Evolutionary conservation across 495 filamentous ascomycete species (phyloP).

Genomic region (Amniculicola lignicola): DNA sequence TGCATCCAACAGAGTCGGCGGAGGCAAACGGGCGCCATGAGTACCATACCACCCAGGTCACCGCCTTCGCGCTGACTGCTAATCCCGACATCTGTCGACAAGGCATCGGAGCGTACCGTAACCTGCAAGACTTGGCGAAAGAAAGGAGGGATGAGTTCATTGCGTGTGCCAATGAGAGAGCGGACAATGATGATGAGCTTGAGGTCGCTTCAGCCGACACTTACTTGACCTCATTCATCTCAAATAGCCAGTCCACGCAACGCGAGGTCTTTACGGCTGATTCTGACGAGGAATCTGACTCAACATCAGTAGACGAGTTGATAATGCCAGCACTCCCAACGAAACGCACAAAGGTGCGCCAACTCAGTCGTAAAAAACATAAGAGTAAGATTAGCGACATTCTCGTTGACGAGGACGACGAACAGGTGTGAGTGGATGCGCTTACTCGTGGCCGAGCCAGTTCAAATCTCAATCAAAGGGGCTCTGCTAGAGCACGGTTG

Average conservation of each 20-base stretch:
- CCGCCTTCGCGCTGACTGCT: no score
- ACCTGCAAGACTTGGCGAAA: slow-evolving; percentile 1
- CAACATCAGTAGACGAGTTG: slow-evolving; percentile 3
- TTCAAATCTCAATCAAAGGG: no score
- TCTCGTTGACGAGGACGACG: slow-evolving; percentile 4
- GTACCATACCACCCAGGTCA: no score
- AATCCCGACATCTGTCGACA: no score
- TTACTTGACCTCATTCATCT: slow-evolving; percentile 4
- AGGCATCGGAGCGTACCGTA: slow-evolving; percentile 2
- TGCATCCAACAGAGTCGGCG: neutral
- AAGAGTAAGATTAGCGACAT: slow-evolving; percentile 1
- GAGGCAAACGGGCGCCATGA: neutral
- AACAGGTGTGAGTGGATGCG: neutral
- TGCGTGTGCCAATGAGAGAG: slow-evolving; percentile 4
- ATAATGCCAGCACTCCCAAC: neutral
- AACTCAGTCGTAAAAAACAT: neutral
- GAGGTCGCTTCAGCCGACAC: slow-evolving; percentile 7
- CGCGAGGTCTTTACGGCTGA: neutral
- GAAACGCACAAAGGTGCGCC: neutral
- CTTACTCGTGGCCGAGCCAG: no score
- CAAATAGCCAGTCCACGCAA: neutral
- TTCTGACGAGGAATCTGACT: slow-evolving; percentile 1
- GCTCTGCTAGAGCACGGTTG: no score
- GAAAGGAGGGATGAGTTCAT: slow-evolving; percentile 6
- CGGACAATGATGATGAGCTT: neutral